phyloP scores from a whole-genome alignment of 108 stramenopile genomes.

The Nitzschia putrida region DNA sequence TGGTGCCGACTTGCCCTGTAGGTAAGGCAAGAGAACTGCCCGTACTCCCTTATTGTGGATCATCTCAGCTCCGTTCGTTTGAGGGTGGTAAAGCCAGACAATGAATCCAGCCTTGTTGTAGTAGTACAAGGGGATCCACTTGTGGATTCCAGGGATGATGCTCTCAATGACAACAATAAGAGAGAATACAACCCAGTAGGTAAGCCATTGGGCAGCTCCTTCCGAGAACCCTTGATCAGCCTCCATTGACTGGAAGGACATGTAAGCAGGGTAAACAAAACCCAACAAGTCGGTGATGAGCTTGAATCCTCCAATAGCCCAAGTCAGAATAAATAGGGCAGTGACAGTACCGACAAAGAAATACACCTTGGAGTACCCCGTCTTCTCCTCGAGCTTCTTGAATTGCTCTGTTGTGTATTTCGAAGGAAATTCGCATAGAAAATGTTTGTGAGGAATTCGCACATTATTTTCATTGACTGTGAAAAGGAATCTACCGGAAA shows the following conservation, averaged over 20 bases:
- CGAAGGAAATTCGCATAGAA: neutral
- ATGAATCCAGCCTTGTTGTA: constrained; percentile 75
- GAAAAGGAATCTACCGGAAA: neutral
- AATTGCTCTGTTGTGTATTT: constrained; percentile 73
- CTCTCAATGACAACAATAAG: constrained; percentile 71
- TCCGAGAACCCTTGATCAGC: constrained; percentile 35
- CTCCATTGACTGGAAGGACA: constrained; percentile 97
- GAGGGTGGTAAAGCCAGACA: constrained; percentile 85
- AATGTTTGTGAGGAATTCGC: neutral
- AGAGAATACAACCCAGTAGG: constrained; percentile 96
- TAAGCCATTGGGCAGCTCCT: constrained; percentile 95
- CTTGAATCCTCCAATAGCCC: constrained; percentile 70
- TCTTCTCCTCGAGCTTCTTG: constrained; percentile 76
- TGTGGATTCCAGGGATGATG: constrained; percentile 46
- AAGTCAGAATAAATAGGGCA: constrained; percentile 40
- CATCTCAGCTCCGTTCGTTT: constrained; percentile 72
- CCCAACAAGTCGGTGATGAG: constrained; percentile 86
- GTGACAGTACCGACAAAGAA: constrained; percentile 58
- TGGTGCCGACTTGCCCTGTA: constrained; percentile 26
- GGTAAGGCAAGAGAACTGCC: constrained; percentile 60
- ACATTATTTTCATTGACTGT: neutral
- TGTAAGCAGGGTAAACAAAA: constrained; percentile 96
- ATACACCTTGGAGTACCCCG: constrained; percentile 74
- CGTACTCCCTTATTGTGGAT: constrained; percentile 70
- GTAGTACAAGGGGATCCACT: constrained; percentile 81